Conservation (phyloP, 169 alveolate genomes). For the Plasmodium chabaudi region DNA sequence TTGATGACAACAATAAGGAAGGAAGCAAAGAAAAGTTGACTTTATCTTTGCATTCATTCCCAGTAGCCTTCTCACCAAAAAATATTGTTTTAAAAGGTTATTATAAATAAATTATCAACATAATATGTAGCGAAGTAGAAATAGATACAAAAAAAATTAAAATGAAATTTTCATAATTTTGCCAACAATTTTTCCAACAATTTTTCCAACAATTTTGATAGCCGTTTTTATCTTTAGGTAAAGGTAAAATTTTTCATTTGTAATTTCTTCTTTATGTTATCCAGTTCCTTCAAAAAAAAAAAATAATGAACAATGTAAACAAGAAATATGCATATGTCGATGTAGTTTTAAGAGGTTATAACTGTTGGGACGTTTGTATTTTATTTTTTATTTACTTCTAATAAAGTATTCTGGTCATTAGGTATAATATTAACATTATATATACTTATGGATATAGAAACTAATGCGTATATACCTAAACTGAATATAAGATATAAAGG, state of each 20-base stretch:
- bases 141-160: neutral
- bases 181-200: neutral
- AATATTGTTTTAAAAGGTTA: constrained; percentile 55
- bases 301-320: constrained; percentile 5
- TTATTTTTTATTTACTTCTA: constrained; percentile 40
- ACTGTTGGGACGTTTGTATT: no score
- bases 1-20: neutral
- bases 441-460: constrained; percentile 52
- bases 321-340: neutral
- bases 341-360: neutral
- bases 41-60: constrained; percentile 67
- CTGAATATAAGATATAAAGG: constrained; percentile 42
- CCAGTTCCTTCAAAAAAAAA: constrained; percentile 42
- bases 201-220: neutral
- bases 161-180: neutral
- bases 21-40: neutral
- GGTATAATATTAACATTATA: constrained; percentile 65
- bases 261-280: constrained; percentile 44
- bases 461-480: constrained; percentile 18
- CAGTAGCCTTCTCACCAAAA: constrained; percentile 63
- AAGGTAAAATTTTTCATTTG: constrained; percentile 52
- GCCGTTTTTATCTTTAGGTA: constrained; percentile 1
- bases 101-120: neutral
- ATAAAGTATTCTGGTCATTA: constrained; percentile 43
- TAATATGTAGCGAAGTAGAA: neutral